Conservation (phyloP, 371 early-diverging fungal species). For the Mycotypha africana region DNA sequence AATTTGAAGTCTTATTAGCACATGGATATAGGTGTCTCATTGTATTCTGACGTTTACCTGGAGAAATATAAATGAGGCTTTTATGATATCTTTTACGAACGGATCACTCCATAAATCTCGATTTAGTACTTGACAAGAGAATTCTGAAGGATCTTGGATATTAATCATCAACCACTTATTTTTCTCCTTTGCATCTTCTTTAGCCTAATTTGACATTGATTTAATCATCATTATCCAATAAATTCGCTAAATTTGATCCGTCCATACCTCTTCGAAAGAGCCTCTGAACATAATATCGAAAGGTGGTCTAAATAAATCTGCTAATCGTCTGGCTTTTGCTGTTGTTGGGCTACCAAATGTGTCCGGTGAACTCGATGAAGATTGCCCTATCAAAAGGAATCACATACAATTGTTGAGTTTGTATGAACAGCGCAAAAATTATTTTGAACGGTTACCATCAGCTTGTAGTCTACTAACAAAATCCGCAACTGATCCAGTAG, state of each 20-base stretch:
- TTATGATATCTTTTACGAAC: slow-evolving; percentile 71
- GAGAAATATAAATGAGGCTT: slow-evolving; percentile 78
- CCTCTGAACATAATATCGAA: slow-evolving; percentile 82
- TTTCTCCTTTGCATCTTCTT: slow-evolving; percentile 55
- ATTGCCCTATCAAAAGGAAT: too few species aligned
- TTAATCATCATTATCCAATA: neutral
- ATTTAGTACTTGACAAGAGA: slow-evolving; percentile 84
- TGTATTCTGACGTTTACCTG: slow-evolving; percentile 51
- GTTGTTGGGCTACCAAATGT: too few species aligned
- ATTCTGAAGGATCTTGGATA: slow-evolving; percentile 79
- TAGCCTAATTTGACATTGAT: slow-evolving; percentile 44
- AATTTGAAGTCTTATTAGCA: too few species aligned
- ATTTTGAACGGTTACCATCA: slow-evolving; percentile 5
- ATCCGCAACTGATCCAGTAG: slow-evolving; percentile 27
- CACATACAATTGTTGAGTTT: too few species aligned
- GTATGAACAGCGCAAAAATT: too few species aligned
- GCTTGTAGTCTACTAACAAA: slow-evolving; percentile 14
- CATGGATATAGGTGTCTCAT: too few species aligned
- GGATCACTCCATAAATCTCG: slow-evolving; percentile 89
- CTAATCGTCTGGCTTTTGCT: slow-evolving; percentile 49
- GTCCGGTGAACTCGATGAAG: too few species aligned
- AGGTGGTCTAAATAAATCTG: slow-evolving; percentile 83
- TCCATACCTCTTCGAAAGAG: slow-evolving; percentile 67
- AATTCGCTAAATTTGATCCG: neutral
- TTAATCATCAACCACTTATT: slow-evolving; percentile 87